A percentile compares a stretch with the other conserved stretches of the same genome.
These are phyloP conservation scores for Nicotiana sylvestris DNA, from an alignment of 257 asterid species.

Conservation along the genomic window DNA sequence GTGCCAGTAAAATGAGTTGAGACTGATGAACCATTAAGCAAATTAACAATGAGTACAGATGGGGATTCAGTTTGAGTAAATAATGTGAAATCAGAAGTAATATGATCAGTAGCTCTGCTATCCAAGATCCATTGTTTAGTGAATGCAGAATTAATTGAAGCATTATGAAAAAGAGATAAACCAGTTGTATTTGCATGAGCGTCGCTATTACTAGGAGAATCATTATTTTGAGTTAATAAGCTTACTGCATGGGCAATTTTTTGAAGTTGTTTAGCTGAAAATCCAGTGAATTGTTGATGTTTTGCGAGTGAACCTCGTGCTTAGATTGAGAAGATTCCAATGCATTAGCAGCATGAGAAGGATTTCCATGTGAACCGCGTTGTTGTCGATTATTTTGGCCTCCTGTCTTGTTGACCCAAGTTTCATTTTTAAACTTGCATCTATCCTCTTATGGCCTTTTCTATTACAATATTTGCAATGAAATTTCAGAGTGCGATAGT, in stretches of 20 bases:
- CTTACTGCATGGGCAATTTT: not conserved
- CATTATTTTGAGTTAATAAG: not conserved
- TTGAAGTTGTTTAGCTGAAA: not conserved
- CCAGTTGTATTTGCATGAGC: not conserved
- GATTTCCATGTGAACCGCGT: not conserved
- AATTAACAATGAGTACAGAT: not conserved
- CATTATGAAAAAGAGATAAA: not conserved
- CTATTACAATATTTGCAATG: not conserved
- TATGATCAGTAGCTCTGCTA: constrained; percentile 3
- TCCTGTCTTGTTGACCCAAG: not conserved
- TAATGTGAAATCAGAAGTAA: not conserved
- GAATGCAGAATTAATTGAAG: not conserved
- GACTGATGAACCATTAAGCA: not conserved
- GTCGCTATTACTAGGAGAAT: not conserved
- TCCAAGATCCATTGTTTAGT: constrained; percentile 9
- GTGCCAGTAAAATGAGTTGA: not conserved
- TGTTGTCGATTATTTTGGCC: not conserved
- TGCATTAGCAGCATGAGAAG: not conserved
- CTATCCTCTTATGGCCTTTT: not conserved
- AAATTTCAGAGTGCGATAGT: not conserved
- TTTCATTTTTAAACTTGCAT: not conserved
- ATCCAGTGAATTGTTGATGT: not conserved
- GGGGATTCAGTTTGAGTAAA: not conserved
- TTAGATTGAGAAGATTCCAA: no score
- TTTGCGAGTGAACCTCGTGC: not conserved